phyloP scores from a whole-genome alignment of 108 stramenopile species.

The Epithemia pelagica region DNA sequence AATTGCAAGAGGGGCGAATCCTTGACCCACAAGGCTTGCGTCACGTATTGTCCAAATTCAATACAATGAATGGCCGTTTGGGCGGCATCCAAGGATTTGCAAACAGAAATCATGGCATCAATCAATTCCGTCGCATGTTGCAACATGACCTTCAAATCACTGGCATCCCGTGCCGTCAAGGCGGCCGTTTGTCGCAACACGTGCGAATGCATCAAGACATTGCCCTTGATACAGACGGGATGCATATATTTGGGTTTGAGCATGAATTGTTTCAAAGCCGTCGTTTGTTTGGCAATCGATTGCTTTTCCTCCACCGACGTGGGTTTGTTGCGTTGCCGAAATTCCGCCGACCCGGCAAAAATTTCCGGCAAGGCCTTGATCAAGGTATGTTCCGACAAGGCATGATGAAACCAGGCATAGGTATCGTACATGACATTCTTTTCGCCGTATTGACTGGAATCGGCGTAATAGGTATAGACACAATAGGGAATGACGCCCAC shows the following conservation, averaged over 20 bases:
- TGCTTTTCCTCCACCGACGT: conserved; percentile 50
- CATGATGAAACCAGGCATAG: conserved; percentile 90
- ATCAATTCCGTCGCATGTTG: conserved; percentile 66
- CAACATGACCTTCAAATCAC: conserved; percentile 88
- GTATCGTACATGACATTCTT: conserved; percentile 98
- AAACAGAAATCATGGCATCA: conserved; percentile 96
- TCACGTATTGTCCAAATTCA: conserved; percentile 86
- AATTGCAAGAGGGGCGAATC: conserved; percentile 83
- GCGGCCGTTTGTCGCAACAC: conserved; percentile 45
- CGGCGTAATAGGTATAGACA: conserved; percentile 90
- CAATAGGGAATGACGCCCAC: conserved; percentile 90
- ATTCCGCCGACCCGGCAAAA: conserved; percentile 84
- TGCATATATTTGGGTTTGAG: conserved; percentile 88
- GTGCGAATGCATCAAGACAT: conserved; percentile 92
- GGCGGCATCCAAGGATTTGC: conserved; percentile 83
- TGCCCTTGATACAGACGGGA: conserved; percentile 86
- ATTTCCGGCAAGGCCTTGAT: conserved; percentile 77
- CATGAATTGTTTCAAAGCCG: conserved; percentile 59
- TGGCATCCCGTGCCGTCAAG: conserved; percentile 23
- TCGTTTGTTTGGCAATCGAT: conserved; percentile 51
- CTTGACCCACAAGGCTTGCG: conserved; percentile 90
- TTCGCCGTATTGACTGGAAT: conserved; percentile 93
- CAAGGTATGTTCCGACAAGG: conserved; percentile 68
- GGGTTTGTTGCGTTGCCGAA: conserved; percentile 75
- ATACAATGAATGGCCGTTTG: conserved; percentile 82